These are phyloP conservation scores for Abrus pulchellus DNA, from an alignment of 306 rosid genomes.

Conservation along the genomic window DNA sequence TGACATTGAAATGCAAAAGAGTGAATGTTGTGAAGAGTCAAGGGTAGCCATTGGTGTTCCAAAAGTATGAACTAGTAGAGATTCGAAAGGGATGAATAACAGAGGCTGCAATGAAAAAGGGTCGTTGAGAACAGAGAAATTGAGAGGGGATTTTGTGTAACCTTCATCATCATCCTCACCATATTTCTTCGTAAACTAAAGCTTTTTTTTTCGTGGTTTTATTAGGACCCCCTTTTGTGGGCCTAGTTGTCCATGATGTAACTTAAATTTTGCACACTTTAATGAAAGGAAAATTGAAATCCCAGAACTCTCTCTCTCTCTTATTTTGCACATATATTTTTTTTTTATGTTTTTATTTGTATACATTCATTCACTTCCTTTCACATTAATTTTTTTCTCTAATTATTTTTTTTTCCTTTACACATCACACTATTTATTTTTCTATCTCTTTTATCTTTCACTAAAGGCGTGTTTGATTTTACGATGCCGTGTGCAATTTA, in stretches of 20 bases:
- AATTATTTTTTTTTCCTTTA: too few relatives aligned
- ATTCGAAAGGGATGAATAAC: conserved; percentile 39
- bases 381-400: too few relatives aligned
- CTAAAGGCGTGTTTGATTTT: too few relatives aligned
- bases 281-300: conserved; percentile 39
- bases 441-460: too few relatives aligned
- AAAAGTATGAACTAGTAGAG: conserved; percentile 45
- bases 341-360: too few relatives aligned
- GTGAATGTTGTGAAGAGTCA: conserved; percentile 42
- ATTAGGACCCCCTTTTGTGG: conserved; percentile 49
- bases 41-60: conserved; percentile 45
- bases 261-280: conserved; percentile 51
- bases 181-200: conserved; percentile 36
- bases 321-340: too few relatives aligned
- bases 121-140: conserved; percentile 40
- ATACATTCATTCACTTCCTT: too few relatives aligned
- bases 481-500: too few relatives aligned
- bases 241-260: conserved; percentile 48
- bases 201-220: conserved; percentile 20
- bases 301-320: conserved; percentile 20
- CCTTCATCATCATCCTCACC: conserved; percentile 43
- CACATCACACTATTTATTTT: too few relatives aligned
- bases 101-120: conserved; percentile 45
- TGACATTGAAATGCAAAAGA: conserved; percentile 61
- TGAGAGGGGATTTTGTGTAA: conserved; percentile 45